Evolutionary conservation across 371 early-diverging fungal genomes (phyloP).

Genomic region (Circinella umbellata): DNA sequence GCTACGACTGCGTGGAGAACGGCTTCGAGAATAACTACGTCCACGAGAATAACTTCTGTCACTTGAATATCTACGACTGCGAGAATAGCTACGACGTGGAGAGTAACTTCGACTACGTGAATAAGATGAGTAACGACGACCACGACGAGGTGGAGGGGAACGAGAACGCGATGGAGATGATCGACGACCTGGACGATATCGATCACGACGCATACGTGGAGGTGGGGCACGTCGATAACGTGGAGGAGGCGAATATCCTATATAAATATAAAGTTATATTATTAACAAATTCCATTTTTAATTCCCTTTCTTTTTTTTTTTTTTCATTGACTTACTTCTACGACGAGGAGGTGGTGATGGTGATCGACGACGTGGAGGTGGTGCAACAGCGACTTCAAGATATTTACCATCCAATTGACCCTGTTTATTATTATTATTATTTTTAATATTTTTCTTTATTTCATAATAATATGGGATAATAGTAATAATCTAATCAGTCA

Average conservation of each 20-base stretch:
- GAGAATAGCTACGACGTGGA: constrained; percentile 43
- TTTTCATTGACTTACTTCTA: constrained; percentile 26
- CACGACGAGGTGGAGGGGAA: constrained; percentile 30
- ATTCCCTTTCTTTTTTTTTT: neutral
- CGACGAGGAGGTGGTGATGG: constrained; percentile 31
- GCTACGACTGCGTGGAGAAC: constrained; percentile 27
- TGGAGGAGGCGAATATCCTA: constrained; percentile 38
- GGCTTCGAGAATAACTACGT: constrained; percentile 20
- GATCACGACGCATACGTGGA: constrained; percentile 15
- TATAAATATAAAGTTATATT: neutral
- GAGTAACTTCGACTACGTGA: constrained; percentile 40
- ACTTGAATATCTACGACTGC: constrained; percentile 38
- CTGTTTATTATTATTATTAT: constrained; percentile 19
- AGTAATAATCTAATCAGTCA: neutral
- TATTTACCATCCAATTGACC: constrained; percentile 63
- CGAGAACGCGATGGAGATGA: constrained; percentile 42
- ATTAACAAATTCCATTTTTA: neutral
- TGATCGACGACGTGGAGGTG: constrained; percentile 40
- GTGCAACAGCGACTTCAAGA: constrained; percentile 33
- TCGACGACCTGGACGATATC: constrained; percentile 22
- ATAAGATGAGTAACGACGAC: constrained; percentile 27
- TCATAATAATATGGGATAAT: too few species aligned
- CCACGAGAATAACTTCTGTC: constrained; percentile 25
- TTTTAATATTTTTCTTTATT: neutral
- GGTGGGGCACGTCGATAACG: constrained; percentile 23